Base-by-base conservation (phyloP, 2,329 filamentous ascomycete genomes). In the Beauveria sp. region DNA sequence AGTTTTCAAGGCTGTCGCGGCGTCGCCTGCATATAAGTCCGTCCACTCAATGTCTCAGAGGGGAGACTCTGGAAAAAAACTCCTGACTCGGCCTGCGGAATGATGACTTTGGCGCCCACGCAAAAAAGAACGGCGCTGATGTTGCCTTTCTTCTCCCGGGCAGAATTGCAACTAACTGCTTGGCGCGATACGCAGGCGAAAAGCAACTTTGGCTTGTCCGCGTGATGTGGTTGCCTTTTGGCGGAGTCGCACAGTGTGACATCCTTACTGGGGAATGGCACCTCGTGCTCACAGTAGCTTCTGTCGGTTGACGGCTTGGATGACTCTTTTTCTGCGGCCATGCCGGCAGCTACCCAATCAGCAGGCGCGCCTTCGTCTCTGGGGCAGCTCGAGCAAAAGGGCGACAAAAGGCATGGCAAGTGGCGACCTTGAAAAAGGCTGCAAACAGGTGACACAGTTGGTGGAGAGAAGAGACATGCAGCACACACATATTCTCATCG, bases 401-500 rank as follows among this genome's bases (percentile, higher is more conserved):
- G 26, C 34, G n/a, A 46, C 12, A 9, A 44, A 18, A 34, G 37
- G 48, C 26, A 44, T 22, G 40, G 46, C n/a, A 44, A 44, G 56
- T 53, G 56, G 55, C 55, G 37, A 50, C 46, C 22, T 46, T 18
- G 55, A 18, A 58, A 37, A 34, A 22, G 34, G 26, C 37, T 53
- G 50, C 43, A 54, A 55, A 60, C 58, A 60, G 58, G 58, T 60
- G 58, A 54, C 57, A 53, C 22, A 26, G 28, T 7, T 41, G 50
- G 58, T 54, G 51, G 58, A 54, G 58, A 54, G 43, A 60, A 54
- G 58, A 60, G 58, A 60, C 50, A 60, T 55, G 58, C 58, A 60
- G 50, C 48, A 30, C 37, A 30, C 24, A 22, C 55, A 52, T 52
- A 26, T 59, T 53, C 26, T 48, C 56, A 59, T 53, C 56, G 56